Evolutionary conservation across 495 filamentous ascomycete species (phyloP), one percentile per base, ranked within the genome.

Genomic region (Penicillium subrubescens): DNA sequence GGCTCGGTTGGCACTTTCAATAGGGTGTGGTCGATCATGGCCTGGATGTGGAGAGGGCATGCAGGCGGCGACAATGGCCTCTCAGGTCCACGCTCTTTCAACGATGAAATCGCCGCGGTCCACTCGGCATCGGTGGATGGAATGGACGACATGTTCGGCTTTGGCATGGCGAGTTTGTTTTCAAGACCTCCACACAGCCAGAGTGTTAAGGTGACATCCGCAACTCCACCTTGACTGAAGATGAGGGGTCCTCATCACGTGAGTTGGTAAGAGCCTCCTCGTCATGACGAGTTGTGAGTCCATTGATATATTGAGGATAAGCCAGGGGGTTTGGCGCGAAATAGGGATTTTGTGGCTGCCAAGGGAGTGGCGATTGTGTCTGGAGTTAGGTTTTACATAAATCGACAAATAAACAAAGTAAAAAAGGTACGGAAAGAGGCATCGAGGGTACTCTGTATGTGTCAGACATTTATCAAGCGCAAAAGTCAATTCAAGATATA

Each of bases 1-100:
- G 67, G 65, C 17, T 80, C 86, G 25, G 85, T 83, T 62, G 86
- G 82, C 35, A 81, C 72, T 44, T 83, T 82, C 37, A 91, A 67
- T 33, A 89, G 79, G 25, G 89, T 92, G 73, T 92, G 89, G 74
- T 92, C 89, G 67, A 92, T 87, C 48, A 76, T 76, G n/a, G 69
- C 72, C 37, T 73, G 66, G 25, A 81, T 61, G 14, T 54, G 37
- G n/a, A 70, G 59, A 35, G 66, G 72, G 34, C 66, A 62, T 29
- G 66, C 66, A 1, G 67, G 66, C 43, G 60, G 72, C 52, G 74
- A 74, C 51, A 70, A 66, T 43, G 69, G 66, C 37, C 61, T 34
- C 5, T 68, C 44, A 5, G 78, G 75, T 0, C 77, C 66, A 3
- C 64, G 55, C 8, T 70, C 59, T 50, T 72, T 69, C 31, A 75